A percentile compares a stretch with the other conserved stretches of the same genome.
These are phyloP conservation scores for Sequoiadendron giganteum DNA, from an alignment of 75 land plant species.

Conservation along the genomic window DNA sequence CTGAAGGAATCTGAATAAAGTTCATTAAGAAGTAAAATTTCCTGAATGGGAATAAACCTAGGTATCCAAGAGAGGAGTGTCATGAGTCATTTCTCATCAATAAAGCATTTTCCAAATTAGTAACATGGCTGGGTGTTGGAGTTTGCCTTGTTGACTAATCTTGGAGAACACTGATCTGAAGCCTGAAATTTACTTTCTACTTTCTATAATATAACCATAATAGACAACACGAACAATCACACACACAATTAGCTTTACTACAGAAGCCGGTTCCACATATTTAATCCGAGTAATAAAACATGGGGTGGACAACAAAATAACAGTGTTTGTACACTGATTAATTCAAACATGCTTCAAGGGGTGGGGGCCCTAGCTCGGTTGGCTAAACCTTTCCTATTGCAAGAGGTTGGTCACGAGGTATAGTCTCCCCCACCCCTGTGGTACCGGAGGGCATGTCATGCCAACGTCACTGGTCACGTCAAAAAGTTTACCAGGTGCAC, in stretches of 20 bases:
- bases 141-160: neutral
- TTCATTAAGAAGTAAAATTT: neutral
- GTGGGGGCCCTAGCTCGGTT: no score
- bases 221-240: neutral
- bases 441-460: no score
- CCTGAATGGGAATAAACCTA: neutral
- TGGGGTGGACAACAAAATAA: neutral
- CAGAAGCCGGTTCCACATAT: neutral
- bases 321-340: neutral
- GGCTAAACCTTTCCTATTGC: no score
- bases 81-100: neutral
- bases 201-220: neutral
- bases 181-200: neutral
- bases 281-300: neutral
- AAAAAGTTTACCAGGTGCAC: no score
- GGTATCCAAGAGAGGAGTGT: neutral
- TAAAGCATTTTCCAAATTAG: neutral
- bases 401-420: no score
- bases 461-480: no score
- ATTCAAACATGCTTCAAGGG: neutral
- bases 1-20: constrained; percentile 69
- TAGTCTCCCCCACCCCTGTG: no score
- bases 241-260: neutral
- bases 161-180: neutral
- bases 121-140: neutral